phyloP scores from a whole-genome alignment of 1,284 basidiomycete species.

The Apiotrichum veenhuisii region DNA sequence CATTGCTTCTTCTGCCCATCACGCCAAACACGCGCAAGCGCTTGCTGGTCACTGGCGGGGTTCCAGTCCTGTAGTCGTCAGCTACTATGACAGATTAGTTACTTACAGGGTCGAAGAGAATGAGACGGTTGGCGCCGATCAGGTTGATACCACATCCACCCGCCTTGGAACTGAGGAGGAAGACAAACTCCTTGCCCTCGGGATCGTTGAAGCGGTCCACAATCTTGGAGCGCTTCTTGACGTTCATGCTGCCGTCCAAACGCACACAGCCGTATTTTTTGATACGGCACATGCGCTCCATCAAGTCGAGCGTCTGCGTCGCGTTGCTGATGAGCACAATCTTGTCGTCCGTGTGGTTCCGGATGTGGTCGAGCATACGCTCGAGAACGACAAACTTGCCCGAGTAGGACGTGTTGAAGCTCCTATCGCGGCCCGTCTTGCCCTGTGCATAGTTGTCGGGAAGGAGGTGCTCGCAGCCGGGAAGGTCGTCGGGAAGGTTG shows the following conservation, averaged over 20 bases:
- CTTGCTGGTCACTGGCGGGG: constrained; percentile 96
- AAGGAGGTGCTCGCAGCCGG: constrained; percentile 76
- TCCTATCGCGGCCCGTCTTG: constrained; percentile 52
- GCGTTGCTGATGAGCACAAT: constrained; percentile 99
- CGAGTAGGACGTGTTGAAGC: constrained; percentile 71
- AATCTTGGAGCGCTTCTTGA: constrained; percentile 92
- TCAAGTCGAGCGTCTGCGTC: constrained; percentile 92
- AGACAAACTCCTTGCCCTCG: constrained; percentile 89
- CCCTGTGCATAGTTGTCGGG: constrained; percentile 65
- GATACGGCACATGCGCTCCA: constrained; percentile 76
- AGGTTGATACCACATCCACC: constrained; percentile 98
- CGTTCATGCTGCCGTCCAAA: constrained; percentile 89
- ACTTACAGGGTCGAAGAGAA: constrained; percentile 91
- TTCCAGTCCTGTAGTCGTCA: constrained; percentile 78
- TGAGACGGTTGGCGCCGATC: constrained; percentile 92
- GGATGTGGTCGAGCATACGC: constrained; percentile 78
- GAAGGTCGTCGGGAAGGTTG: constrained; percentile 78
- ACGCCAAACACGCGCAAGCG: constrained; percentile 96
- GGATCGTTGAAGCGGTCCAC: constrained; percentile 98
- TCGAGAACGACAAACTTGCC: constrained; percentile 95
- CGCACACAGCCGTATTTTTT: constrained; percentile 94
- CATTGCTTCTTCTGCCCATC: constrained; percentile 99
- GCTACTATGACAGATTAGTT: constrained; percentile 1
- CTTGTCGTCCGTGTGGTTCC: constrained; percentile 83
- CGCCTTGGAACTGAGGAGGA: constrained; percentile 92